Base-by-base conservation (phyloP, 441 rosid species). In the Codiaeum variegatum region DNA sequence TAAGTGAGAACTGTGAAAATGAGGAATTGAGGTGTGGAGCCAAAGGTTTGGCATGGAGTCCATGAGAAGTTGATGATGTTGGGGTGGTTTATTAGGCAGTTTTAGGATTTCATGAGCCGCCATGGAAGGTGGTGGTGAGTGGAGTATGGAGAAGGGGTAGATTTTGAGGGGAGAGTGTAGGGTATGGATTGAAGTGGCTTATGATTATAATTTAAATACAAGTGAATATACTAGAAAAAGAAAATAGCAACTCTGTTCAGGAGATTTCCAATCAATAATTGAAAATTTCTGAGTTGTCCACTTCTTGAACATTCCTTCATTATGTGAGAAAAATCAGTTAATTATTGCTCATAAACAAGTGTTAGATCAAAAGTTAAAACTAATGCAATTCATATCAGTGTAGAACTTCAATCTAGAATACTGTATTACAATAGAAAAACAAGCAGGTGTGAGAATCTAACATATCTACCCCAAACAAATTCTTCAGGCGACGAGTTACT, bases 21-120 rank as follows among this genome's bases (percentile, higher is more conserved):
- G 55, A 88, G 86, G 79, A 94, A 94, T 62, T 59, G 78, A 11
- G 83, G 77, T 23, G 93, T 74, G 78, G 98, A 89, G 80, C 86
- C 98, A 1, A 84, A 38, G 56, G 91, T 93, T 66, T 84, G 80
- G 62, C 82, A 84, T 46, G 83, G 81, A 0, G 16, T 75, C 97
- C 98, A 93, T n/a, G 79, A 67, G 83, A 90, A 93, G 47, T 85
- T 60, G 63, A 78, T 80, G 75, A 93, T 86, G 52, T 61, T 76
- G 11, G 96, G 97, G 72, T 91, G 87, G 75, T 73, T 62, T 12
- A 90, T 96, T 36, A 91, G 86, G 88, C 86, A 91, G 72, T 85
- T 23, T 66, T 3, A 4, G 32, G 1, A 10, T 12, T 26, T 52
- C 19, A n/a, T 12, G n/a, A 71, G 62, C 76, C 66, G 71, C 66